Evolutionary conservation across 2,329 filamentous ascomycete genomes (phyloP), one percentile per base, ranked within the genome.

Genomic region (Fusarium brachygibbosum): DNA sequence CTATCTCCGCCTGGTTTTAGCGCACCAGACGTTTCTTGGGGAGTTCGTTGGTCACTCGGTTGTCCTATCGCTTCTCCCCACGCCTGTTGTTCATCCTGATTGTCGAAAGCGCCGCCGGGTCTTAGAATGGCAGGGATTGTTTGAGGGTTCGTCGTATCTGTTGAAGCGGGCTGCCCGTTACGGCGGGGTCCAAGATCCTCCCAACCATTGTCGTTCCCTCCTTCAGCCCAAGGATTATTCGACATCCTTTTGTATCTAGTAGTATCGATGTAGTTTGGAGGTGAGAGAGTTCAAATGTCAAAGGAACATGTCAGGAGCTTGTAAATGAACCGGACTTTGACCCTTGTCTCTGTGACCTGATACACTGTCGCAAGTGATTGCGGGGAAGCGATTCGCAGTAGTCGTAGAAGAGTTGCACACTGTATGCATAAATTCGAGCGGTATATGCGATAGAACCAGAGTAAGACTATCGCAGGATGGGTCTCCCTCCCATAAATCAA

Each of bases 1-100:
- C 78, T 77, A 11, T 73, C 71, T 14, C 63, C 73, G 52, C 77
- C 79, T 25, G 82, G 79, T 34, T 73, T 76, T 52, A 81, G 70
- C 4, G 73, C 63, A 21, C 75, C 69, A 4, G 82, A 80, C 4
- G 78, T 70, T 28, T 75, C 72, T 52, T 68, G 55, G 1, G 58
- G 32, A 2, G 41, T 58, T 49, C 23, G 45, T 19, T 38, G 56
- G 7, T 59, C 62, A 7, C n/a, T 37, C 7, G 66, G 61, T 16
- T 70, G 73, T 40, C 53, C 58, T 49, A 67, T 74, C 50, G 71
- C 68, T 32, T 77, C 76, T 44, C 73, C 71, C 78, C 78, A 79
- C 5, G 70, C 75, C 21, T 77, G 76, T 34, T 78, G 76, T 44
- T 78, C 75, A 13, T 65, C 72, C n/a, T 74, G 66, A 13, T 56